Conservation (phyloP, 352 stramenopile species). For the Peronospora tabacina region DNA sequence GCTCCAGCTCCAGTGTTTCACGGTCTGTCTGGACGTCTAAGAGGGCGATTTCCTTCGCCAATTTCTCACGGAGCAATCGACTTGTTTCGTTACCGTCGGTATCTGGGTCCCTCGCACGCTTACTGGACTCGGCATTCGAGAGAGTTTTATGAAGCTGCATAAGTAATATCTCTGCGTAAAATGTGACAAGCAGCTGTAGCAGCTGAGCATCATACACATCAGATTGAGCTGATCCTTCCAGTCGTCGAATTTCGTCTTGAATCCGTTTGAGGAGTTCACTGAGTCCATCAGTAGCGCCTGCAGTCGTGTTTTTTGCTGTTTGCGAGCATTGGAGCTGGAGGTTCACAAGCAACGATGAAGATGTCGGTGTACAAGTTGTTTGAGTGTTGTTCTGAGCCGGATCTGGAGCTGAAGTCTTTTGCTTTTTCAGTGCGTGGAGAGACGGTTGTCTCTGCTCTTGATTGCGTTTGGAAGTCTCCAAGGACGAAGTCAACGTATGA, state of each 20-base stretch:
- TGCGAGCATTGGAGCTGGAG: constrained; percentile 1
- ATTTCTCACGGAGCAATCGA: constrained; percentile 15
- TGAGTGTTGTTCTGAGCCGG: neutral
- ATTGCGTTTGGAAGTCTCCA: neutral
- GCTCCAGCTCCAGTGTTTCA: constrained; percentile 31
- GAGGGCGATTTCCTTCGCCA: constrained; percentile 25
- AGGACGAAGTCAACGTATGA: neutral
- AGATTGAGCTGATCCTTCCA: constrained; percentile 6
- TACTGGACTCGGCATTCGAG: constrained; percentile 1
- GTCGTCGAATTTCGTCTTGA: constrained; percentile 26
- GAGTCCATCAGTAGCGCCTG: constrained; percentile 2
- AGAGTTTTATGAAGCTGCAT: constrained; percentile 18
- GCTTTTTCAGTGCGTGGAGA: constrained; percentile 7
- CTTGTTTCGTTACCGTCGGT: constrained; percentile 11
- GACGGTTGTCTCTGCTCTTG: constrained; percentile 2
- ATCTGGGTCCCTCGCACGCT: constrained; percentile 11
- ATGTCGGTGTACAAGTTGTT: neutral
- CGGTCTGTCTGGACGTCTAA: constrained; percentile 24
- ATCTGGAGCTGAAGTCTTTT: constrained; percentile 9
- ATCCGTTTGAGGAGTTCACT: constrained; percentile 13
- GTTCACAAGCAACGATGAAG: constrained; percentile 10
- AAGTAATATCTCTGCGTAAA: constrained; percentile 27
- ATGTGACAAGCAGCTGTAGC: constrained; percentile 30
- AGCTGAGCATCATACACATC: constrained; percentile 30
- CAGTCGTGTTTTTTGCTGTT: neutral